A percentile compares a stretch with the other conserved stretches of the same genome.
These are phyloP conservation scores for Wickerhamiella sorbophila DNA, from an alignment of 805 yeast species.

Conservation along the genomic window DNA sequence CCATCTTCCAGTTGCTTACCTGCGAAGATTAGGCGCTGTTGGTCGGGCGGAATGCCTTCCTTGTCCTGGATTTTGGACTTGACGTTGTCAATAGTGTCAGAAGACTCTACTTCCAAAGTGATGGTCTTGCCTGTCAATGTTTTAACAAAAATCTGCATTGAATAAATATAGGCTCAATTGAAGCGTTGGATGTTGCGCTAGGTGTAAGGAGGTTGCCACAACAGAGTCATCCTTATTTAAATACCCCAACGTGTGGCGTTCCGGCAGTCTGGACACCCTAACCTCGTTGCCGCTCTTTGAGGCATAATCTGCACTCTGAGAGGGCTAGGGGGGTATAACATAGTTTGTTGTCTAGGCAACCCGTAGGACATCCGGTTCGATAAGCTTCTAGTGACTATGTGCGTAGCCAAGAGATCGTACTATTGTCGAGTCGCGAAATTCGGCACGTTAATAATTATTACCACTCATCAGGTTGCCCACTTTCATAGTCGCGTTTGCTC, in stretches of 20 bases:
- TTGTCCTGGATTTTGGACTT: constrained; percentile 97
- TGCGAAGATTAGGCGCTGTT: constrained; percentile 98
- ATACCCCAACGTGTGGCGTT: constrained; percentile 7
- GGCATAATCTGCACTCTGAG: not conserved
- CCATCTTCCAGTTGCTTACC: constrained; percentile 99
- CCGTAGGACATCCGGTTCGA: not conserved
- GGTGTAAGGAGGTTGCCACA: not conserved
- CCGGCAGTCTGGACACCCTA: not conserved
- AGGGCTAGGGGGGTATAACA: not conserved
- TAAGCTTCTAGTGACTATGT: not conserved
- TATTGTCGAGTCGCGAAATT: no score
- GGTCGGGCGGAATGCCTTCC: constrained; percentile 99
- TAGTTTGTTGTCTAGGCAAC: not conserved
- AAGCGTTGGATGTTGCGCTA: not conserved
- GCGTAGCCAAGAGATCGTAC: no score
- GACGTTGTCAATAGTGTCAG: constrained; percentile 97
- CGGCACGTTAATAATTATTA: no score
- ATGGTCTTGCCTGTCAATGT: constrained; percentile 98
- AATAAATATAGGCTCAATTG: constrained; percentile 3
- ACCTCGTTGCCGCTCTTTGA: not conserved
- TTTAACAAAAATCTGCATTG: constrained; percentile 79
- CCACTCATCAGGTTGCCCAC: no score
- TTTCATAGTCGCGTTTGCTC: no score
- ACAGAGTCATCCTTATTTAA: not conserved
- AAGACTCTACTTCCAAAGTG: constrained; percentile 97